phyloP scores from a whole-genome alignment of 768 basidiomycete genomes.

The Tephrocybe sp. region DNA sequence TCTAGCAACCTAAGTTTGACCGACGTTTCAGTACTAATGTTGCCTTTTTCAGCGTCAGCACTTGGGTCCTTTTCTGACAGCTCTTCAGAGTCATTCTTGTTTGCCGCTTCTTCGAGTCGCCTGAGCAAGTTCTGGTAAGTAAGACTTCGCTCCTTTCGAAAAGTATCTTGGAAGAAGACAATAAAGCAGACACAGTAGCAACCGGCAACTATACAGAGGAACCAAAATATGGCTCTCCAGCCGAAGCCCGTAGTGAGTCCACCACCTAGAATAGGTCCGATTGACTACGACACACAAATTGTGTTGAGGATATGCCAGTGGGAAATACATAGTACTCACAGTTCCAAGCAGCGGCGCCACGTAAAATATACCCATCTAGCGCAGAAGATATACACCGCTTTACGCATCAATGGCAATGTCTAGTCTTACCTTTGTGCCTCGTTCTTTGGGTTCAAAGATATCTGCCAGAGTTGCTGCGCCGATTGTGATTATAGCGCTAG shows the following conservation, averaged over 20 bases:
- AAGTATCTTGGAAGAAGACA: constrained; percentile 77
- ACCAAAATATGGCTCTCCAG: constrained; percentile 87
- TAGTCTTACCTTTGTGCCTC: constrained; percentile 61
- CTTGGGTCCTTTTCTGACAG: not conserved
- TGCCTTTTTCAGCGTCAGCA: constrained; percentile 21
- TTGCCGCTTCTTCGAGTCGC: constrained; percentile 25
- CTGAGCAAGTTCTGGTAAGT: constrained; percentile 70
- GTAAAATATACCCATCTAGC: constrained; percentile 74
- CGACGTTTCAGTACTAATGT: constrained; percentile 17
- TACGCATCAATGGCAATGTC: not conserved
- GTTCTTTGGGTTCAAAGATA: constrained; percentile 69
- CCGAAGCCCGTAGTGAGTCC: constrained; percentile 59
- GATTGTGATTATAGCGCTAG: constrained; percentile 39
- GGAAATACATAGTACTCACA: constrained; percentile 21
- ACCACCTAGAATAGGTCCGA: constrained; percentile 74
- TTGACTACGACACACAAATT: constrained; percentile 24
- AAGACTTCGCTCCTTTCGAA: constrained; percentile 76
- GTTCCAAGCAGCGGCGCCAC: constrained; percentile 77
- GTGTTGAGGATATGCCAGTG: not conserved
- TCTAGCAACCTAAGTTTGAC: constrained; percentile 62
- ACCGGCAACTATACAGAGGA: constrained; percentile 64
- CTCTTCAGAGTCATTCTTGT: not conserved
- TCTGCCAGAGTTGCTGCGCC: constrained; percentile 80
- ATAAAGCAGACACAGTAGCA: constrained; percentile 53
- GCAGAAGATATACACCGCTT: not conserved